Base-by-base conservation (phyloP, 2,329 filamentous ascomycete species). In the Botryosphaeria agaves region DNA sequence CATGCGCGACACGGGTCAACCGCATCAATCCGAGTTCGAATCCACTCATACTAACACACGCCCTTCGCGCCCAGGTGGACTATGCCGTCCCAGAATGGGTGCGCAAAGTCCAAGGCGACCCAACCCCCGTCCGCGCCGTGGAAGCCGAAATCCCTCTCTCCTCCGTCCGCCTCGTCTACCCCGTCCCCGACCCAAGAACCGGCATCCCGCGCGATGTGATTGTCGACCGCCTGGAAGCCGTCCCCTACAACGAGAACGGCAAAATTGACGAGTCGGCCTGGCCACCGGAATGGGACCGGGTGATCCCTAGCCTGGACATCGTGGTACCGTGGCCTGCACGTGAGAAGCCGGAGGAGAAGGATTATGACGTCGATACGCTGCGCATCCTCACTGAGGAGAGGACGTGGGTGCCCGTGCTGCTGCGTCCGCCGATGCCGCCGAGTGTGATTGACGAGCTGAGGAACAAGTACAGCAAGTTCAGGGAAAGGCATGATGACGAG, bases 361-460 rank as follows among this genome's bases (percentile, higher is more conserved):
- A 77, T 40, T 52, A 72, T 39, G 52, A 62, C 3, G 53, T 45
- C 44, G 87, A 95, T 55, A 94, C 87, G 3, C 57, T 73, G 27
- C 76, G 80, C 39, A 71, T 77, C 48, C 67, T 76, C 32, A 78
- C 83, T 34, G 81, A 92, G 46, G 65, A 72, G 38, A 64, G 61
- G 45, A 81, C 79, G 1, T 93, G 80, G 49, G 62, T 76, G 32
- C 84, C 85, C n/a, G 79, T 72, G 20, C 62, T 95, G 15, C 61
- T 84, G 17, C 62, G 67, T 11, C 67, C 79, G 16, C 87, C 87
- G 9, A 82, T 93, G 66, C 84, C 87, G 4, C 56, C 63, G 18
- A 58, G 55, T n/a, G 68, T 94, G 21, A 66, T 92, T 40, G 75
- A 93, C 51, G 87, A 95, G 62, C 63, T 95, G 48, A 69, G 84